A percentile compares a stretch with the other conserved stretches of the same genome.
Conservation (phyloP, 192 early-diverging fungal genomes). For the Coemansia sp. region DNA sequence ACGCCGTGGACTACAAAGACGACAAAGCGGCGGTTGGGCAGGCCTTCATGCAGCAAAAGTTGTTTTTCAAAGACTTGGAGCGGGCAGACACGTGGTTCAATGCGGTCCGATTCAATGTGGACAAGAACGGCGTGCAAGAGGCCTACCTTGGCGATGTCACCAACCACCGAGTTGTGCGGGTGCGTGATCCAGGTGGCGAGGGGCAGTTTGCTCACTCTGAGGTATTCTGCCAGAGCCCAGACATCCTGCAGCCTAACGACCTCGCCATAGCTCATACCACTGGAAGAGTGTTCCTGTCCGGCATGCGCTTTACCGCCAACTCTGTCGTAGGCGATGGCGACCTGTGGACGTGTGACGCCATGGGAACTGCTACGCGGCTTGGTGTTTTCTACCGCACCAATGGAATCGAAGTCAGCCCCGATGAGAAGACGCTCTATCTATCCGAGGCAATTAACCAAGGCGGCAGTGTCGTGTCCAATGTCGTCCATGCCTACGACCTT, state of each 20-base stretch:
- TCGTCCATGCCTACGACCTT: slow-evolving; percentile 51
- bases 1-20: slow-evolving; percentile 48
- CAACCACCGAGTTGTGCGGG: slow-evolving; percentile 41
- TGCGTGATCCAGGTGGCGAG: slow-evolving; percentile 18
- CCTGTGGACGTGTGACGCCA: slow-evolving; percentile 52
- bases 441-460: slow-evolving; percentile 54
- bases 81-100: slow-evolving; percentile 43
- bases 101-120: slow-evolving; percentile 48
- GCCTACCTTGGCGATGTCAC: slow-evolving; percentile 45
- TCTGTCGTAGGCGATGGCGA: slow-evolving; percentile 46
- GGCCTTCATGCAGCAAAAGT: slow-evolving; percentile 13
- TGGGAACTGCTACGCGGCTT: slow-evolving; percentile 39
- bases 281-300: slow-evolving; percentile 40
- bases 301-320: slow-evolving; percentile 47
- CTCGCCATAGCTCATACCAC: slow-evolving; percentile 48
- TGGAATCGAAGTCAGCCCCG: slow-evolving; percentile 58
- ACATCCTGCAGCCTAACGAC: slow-evolving; percentile 55
- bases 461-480: slow-evolving; percentile 46
- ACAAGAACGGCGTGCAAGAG: slow-evolving; percentile 22
- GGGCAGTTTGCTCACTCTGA: slow-evolving; percentile 11
- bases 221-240: slow-evolving; percentile 28
- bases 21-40: slow-evolving; percentile 11
- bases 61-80: slow-evolving; percentile 26
- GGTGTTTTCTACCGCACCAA: slow-evolving; percentile 54
- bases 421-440: slow-evolving; percentile 56